Base-by-base conservation (phyloP, 208 protist genomes). In the Zelonia costaricensis region DNA sequence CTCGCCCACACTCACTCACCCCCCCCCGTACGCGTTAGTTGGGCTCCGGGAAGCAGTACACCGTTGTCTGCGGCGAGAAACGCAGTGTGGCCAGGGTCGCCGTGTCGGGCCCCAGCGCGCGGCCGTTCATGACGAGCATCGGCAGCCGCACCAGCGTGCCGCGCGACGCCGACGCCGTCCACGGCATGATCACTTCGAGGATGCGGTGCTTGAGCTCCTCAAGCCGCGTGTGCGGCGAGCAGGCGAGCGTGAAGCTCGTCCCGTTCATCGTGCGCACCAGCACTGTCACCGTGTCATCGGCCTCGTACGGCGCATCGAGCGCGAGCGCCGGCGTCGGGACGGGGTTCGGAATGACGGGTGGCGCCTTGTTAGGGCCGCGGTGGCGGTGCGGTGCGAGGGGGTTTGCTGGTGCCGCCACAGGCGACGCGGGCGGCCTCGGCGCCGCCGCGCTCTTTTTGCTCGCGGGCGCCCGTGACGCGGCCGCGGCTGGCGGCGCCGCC, bases 61-160 rank as follows among this genome's bases (percentile, higher is more conserved):
- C 58, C 18, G 66, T 73, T 0, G 66, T 47, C 49, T 43, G 25
- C 20, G 58, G 4, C 9, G 46, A 36, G 66, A 73, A 62, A 30
- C 53, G 47, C 8, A 66, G 52, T 6, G 42, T 8, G 25, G 25
- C 33, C n/a, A 73, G 52, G 2, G 57, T 62, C 25, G 49, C 57
- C 13, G 31, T 62, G 22, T 73, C 66, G 12, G 66, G 58, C 27
- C 36, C 54, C 9, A 73, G 66, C 7, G 66, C 43, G 1, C 59
- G 66, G 1, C 66, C 66, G 36, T 62, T 73, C 66, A 73, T 61
- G 33, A 73, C 66, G 9, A 73, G 58, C 66, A 73, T 65, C 36
- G 66, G 66, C 39, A 73, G 40, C 16, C 58, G 56, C 48, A 35
- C 48, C 5, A 44, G 12, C n/a, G 40, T 6, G 27, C 56, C 25